Percentiles rank a stretch among this genome's conserved stretches.
Conservation (phyloP, 139 green algal genomes). For the Haematococcus lacustris region DNA sequence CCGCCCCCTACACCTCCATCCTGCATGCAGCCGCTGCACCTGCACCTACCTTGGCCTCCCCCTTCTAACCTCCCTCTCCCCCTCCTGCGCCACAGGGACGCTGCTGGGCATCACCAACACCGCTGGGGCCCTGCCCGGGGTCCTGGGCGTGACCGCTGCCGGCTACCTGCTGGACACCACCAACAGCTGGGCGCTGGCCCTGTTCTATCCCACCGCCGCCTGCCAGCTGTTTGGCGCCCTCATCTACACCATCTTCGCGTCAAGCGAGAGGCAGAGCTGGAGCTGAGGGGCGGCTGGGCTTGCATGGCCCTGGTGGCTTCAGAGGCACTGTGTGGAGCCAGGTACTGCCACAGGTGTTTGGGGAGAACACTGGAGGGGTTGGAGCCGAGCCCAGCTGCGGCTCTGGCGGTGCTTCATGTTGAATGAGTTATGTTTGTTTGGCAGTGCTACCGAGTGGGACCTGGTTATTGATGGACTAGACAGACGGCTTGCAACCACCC, state of each 20-base stretch:
- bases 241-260: constrained; percentile 74
- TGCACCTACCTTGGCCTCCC: too few relatives aligned
- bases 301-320: too few relatives aligned
- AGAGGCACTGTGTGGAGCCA: too few relatives aligned
- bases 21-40: not conserved
- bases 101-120: constrained; percentile 95
- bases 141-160: constrained; percentile 76
- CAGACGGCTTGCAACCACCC: too few relatives aligned
- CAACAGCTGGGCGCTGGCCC: constrained; percentile 62
- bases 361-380: too few relatives aligned
- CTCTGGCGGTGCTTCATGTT: too few relatives aligned
- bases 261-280: constrained; percentile 72
- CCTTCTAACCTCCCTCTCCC: too few relatives aligned
- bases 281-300: constrained; percentile 40
- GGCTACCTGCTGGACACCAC: constrained; percentile 71
- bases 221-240: constrained; percentile 74
- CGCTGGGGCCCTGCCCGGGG: constrained; percentile 78
- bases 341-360: too few relatives aligned
- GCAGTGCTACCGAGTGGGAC: too few relatives aligned
- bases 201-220: constrained; percentile 78
- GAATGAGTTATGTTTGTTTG: too few relatives aligned
- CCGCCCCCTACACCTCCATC: not conserved
- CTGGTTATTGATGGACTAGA: too few relatives aligned
- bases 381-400: too few relatives aligned
- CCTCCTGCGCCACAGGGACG: constrained; percentile 56